Base-by-base conservation (phyloP, 2,329 filamentous ascomycete species). In the Plenodomus biglobosus region DNA sequence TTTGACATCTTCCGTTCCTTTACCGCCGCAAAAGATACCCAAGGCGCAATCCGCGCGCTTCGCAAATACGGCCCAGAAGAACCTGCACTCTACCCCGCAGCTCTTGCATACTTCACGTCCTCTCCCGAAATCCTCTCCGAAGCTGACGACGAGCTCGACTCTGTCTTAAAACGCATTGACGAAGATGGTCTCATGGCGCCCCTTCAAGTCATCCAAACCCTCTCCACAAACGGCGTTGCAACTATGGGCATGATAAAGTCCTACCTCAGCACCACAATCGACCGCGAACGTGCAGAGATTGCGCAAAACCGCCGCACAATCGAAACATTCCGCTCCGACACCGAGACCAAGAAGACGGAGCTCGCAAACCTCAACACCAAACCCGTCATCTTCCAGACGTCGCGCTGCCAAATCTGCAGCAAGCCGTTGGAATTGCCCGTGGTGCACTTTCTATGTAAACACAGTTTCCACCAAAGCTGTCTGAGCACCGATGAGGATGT, bases 1-100 rank as follows among this genome's bases (percentile, higher is more conserved):
- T 94, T 92, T 47, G 94, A 99, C 72, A 97, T 99, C 50, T 97
- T 99, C 76, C 86, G 94, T 40, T 96, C 92, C 1, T 96, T 95
- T 69, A 96, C 92, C 1, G 85, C 91, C 1, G 90, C 92, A 18
- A 90, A 91, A 57, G 94, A 99, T 69, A 99, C 94, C 0, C 80
- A 83, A 35, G 92, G 94, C 8, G 92, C 92, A 4, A 90, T 99
- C 65, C 89, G 87, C 66, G 92, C 94, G 0, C 78, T 99, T 35
- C 83, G 85, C 51, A 96, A 95, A 71, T 99, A 99, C 66, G 95
- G 94, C 0, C 85, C 88, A 0, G 85, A 92, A 59, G 92, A 97
- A 62, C 92, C 92, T 0, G 88, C 92, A 53, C 81, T 99, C 1
- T 99, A 99, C 66, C 86, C 92, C 2, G 90, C 94, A 8, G 94